Evolutionary conservation across 2,329 filamentous ascomycete species (phyloP), one percentile per base, ranked within the genome.

Genomic region (Diaporthe sp.): DNA sequence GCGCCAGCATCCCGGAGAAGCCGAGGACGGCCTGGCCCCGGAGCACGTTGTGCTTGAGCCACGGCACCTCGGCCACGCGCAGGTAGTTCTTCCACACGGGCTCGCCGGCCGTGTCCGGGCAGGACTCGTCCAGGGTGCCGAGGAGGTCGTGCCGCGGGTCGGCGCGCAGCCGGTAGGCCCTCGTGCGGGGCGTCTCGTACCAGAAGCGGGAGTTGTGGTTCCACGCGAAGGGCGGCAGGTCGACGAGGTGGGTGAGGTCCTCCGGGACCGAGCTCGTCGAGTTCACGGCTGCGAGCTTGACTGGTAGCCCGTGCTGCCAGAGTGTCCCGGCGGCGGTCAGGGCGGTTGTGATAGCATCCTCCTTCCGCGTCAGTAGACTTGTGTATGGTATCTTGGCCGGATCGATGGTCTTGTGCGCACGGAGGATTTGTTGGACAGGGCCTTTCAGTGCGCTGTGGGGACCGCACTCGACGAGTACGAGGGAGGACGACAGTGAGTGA

Each of bases 371-470:
- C 25, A 76, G 28, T 2, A 68, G 51, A 8, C 51, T 72, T 31
- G 8, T 47, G 55, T 75, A 77, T 15, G 70, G 60, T 25, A 61
- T 20, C 55, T 60, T 74, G 44, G 73, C 57, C 3, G 55, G 15
- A 22, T 74, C 73, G 17, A 60, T 17, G 8, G 39, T 10, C 37
- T 76, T 77, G 6, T 82, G 42, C 1, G 81, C 81, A 77, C 88
- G 88, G 37, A 88, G 80, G 22, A 88, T 88, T 80, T 89, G 86
- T 79, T 88, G 87, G 74, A 89, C 83, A 0, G 88, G 88, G 0
- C 88, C 88, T 67, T 87, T 84, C 2, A 90, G 82, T 3, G 87
- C 87, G 6, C 87, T 83, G 78, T 89, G 88, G 0, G 88, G 88
- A 0, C 88, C 88, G 12, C 89, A 79, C 79, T 90, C 88, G n/a